These are phyloP conservation scores for Penicillium longicatenatum DNA, from an alignment of 495 filamentous ascomycete species.

Conservation along the genomic window DNA sequence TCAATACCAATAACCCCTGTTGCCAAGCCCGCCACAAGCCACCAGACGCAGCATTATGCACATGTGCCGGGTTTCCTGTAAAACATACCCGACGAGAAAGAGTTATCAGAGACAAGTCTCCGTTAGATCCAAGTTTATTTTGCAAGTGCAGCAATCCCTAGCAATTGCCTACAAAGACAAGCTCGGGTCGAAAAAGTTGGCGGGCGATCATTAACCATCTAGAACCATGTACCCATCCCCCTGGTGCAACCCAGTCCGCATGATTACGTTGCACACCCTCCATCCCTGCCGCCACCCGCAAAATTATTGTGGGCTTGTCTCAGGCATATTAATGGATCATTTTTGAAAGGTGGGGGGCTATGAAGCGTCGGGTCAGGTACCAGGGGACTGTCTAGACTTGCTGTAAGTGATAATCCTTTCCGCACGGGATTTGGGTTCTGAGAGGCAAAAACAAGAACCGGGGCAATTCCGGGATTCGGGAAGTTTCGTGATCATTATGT, in stretches of 20 bases:
- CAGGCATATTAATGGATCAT: constrained; percentile 16
- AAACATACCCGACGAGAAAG: background rate
- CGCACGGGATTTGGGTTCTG: background rate
- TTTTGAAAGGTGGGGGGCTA: background rate
- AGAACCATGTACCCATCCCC: background rate
- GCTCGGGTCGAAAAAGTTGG: background rate
- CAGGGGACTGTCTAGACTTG: constrained; percentile 5
- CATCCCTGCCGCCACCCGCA: constrained; percentile 20
- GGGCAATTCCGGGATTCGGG: background rate
- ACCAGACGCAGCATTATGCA: background rate
- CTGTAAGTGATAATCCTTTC: background rate
- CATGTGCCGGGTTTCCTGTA: background rate
- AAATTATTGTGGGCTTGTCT: constrained; percentile 14
- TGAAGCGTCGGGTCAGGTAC: background rate
- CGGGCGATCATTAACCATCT: constrained; percentile 3
- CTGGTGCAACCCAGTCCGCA: constrained; percentile 11
- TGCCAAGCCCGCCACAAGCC: constrained; percentile 15
- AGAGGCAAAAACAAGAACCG: background rate
- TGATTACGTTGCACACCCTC: constrained; percentile 11
- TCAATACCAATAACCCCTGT: background rate
- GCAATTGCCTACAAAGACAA: background rate
- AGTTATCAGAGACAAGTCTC: background rate
- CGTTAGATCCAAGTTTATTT: background rate
- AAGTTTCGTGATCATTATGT: background rate
- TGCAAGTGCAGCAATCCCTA: background rate